Conservation (phyloP, 108 stramenopile genomes). For the Skeletonema grethae region DNA sequence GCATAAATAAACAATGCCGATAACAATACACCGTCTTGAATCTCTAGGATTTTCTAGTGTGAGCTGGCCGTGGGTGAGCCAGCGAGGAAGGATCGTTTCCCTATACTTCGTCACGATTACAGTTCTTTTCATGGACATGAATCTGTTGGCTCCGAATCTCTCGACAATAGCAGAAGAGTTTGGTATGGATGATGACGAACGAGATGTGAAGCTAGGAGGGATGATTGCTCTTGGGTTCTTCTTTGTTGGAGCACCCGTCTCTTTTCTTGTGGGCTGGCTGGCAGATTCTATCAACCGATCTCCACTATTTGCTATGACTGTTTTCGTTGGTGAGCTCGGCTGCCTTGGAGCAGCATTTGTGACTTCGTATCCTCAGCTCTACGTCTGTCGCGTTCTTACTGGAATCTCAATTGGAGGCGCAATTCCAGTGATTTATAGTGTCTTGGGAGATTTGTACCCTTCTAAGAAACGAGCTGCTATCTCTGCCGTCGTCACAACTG, state of each 20-base stretch:
- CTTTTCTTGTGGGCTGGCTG: slow-evolving; percentile 69
- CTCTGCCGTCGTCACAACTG: slow-evolving; percentile 40
- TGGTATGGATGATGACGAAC: slow-evolving; percentile 62
- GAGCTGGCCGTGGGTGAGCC: neutral
- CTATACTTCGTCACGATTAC: slow-evolving; percentile 65
- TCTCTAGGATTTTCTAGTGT: neutral
- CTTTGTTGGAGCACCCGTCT: slow-evolving; percentile 77
- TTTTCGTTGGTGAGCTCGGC: slow-evolving; percentile 82
- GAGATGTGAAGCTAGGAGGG: slow-evolving; percentile 50
- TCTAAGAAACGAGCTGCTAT: slow-evolving; percentile 28
- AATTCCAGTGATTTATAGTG: slow-evolving; percentile 53
- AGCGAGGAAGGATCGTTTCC: slow-evolving; percentile 39
- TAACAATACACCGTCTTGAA: neutral
- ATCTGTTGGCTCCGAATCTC: slow-evolving; percentile 84
- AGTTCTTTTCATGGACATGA: slow-evolving; percentile 85
- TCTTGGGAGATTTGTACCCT: slow-evolving; percentile 59
- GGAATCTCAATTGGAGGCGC: slow-evolving; percentile 66
- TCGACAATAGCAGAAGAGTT: slow-evolving; percentile 83
- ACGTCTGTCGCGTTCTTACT: slow-evolving; percentile 53
- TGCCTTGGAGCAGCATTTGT: slow-evolving; percentile 61
- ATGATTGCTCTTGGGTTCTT: slow-evolving; percentile 49
- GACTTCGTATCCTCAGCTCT: slow-evolving; percentile 45
- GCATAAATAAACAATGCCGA: neutral
- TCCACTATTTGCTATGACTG: slow-evolving; percentile 66
- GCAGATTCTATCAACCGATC: slow-evolving; percentile 51